Base-by-base conservation (phyloP, 257 asterid species). In the Fraxinus cuspidata region DNA sequence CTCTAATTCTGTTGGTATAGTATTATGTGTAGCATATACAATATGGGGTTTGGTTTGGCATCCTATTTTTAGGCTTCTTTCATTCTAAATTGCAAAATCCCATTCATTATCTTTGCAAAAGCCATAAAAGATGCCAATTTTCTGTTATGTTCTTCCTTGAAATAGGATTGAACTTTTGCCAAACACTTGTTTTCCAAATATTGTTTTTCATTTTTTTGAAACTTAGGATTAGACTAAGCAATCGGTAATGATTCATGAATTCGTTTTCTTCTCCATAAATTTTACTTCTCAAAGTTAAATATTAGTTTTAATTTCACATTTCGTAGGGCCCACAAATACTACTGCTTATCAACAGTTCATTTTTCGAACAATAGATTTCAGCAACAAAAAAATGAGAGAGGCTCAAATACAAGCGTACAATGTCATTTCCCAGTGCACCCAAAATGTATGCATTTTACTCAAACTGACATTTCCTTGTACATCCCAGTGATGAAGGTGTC, bases 61-160 rank as follows among this genome's bases (percentile, higher is more conserved):
- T 75, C 58, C 74, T 79, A 76, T 67, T 38, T 72, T 72, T 76
- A 79, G 49, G 83, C 68, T 64, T 66, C 42, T 53, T 71, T 66
- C 56, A 18, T 37, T 19, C 25, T 70, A 71, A 37, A 32, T 82
- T 72, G 21, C 38, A 70, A 73, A 73, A 69, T 80, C 70, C 75
- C 19, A 63, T 58, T 58, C 74, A 73, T 21, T 67, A 23, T 15
- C 71, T 58, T 69, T 63, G 40, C 7, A 35, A 35, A 82, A 71
- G 67, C 73, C 53, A 21, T 38, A 72, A 40, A 76, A 79, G 63
- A 23, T 66, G 83, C 83, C 71, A 65, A 4, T 58, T 83, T 83
- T 72, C 56, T 83, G 83, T 70, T 58, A 27, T 69, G 35, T 63
- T 63, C 69, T 78, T 47, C 81, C 32, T 69, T 51, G 13, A 27